Evolutionary conservation across 345 rosid genomes (phyloP).

Genomic region (Pelargonium nanum): DNA sequence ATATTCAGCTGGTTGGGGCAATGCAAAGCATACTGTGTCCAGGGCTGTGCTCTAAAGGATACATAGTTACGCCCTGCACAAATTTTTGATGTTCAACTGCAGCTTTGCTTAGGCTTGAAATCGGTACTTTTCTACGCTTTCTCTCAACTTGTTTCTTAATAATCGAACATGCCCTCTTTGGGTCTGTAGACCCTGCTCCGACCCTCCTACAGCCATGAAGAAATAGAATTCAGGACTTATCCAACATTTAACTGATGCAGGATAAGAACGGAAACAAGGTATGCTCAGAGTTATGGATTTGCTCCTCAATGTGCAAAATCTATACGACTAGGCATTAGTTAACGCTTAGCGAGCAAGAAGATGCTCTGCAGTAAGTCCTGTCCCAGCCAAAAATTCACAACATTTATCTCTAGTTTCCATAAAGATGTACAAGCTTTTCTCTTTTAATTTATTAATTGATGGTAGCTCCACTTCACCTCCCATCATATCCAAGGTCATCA

Average conservation of each 20-base stretch:
- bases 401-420: neutral
- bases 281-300: neutral
- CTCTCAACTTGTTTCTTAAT: slow-evolving; percentile 13
- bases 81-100: slow-evolving; percentile 10
- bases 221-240: neutral
- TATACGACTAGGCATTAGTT: neutral
- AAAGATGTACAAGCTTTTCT: neutral
- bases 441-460: too few species aligned
- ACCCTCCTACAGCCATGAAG: slow-evolving; percentile 11
- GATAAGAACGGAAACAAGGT: neutral
- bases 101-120: slow-evolving; percentile 3
- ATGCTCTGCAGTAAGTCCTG: neutral
- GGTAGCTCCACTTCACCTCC: too few species aligned
- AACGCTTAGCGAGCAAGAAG: neutral
- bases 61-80: slow-evolving; percentile 13
- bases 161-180: slow-evolving; percentile 14
- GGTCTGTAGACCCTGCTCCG: slow-evolving; percentile 17
- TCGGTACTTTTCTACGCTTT: slow-evolving; percentile 3
- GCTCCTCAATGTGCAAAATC: neutral
- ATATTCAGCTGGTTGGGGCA: neutral
- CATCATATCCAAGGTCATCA: too few species aligned
- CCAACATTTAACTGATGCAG: neutral
- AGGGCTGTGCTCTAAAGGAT: slow-evolving; percentile 17
- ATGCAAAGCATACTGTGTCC: slow-evolving; percentile 17
- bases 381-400: neutral